Percentiles rank a stretch among this genome's conserved stretches.
Conservation (phyloP, 1,139 yeast genomes). For the Blastobotrys raffinosifermentans region DNA sequence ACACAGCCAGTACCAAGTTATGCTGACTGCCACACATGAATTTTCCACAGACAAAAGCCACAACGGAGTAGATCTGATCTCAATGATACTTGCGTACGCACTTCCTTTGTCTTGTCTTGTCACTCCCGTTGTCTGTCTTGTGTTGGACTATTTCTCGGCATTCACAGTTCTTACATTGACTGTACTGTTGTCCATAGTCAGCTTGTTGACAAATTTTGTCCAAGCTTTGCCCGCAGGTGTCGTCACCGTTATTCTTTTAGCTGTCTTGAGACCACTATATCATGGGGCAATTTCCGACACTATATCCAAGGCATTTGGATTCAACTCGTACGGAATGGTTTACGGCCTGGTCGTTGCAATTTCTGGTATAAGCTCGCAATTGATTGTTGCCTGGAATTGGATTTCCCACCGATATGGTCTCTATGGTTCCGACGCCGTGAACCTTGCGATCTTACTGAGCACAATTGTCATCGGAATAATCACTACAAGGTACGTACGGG, state of each 20-base stretch:
- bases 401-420: too few relatives aligned
- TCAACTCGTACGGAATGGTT: constrained; percentile 85
- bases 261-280: constrained; percentile 84
- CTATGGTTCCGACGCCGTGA: too few relatives aligned
- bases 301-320: constrained; percentile 90
- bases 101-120: too few relatives aligned
- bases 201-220: constrained; percentile 65
- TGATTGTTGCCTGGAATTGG: constrained; percentile 62
- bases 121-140: constrained; percentile 82
- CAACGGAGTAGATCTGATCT: constrained; percentile 75
- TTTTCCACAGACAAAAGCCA: constrained; percentile 71
- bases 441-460: too few relatives aligned
- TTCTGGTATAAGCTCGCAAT: constrained; percentile 69
- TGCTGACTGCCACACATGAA: constrained; percentile 48
- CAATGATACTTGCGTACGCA: too few relatives aligned
- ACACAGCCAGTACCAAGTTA: constrained; percentile 66
- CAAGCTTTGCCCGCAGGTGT: constrained; percentile 41
- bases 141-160: constrained; percentile 69
- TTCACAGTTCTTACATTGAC: constrained; percentile 51
- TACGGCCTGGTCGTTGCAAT: constrained; percentile 81
- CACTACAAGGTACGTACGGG: too few relatives aligned
- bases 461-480: too few relatives aligned
- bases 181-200: constrained; percentile 46
- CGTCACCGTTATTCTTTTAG: constrained; percentile 61
- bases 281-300: constrained; percentile 90